Conservation (phyloP, 768 basidiomycete species). For the Boletus bicolor region DNA sequence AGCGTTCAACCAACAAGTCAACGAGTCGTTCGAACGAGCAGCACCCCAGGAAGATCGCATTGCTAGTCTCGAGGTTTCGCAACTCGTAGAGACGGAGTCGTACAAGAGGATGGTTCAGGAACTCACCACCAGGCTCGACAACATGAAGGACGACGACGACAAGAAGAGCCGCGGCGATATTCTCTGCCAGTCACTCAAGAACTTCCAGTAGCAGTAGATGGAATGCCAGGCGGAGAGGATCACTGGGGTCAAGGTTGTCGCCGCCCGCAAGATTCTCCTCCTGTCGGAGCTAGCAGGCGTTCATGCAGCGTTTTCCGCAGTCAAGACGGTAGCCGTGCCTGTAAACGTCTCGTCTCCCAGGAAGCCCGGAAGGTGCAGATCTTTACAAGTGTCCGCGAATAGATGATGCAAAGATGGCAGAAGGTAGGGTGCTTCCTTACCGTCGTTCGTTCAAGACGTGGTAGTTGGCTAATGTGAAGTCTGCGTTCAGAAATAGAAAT, state of each 20-base stretch:
- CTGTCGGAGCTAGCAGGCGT: slow-evolving; percentile 3
- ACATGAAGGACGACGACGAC: not conserved
- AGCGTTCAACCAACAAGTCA: slow-evolving; percentile 1
- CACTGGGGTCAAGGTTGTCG: slow-evolving; percentile 8
- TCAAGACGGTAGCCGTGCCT: slow-evolving; percentile 5
- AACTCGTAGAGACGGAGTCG: not conserved
- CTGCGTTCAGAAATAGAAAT: not conserved
- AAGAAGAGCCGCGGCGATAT: slow-evolving; percentile 1
- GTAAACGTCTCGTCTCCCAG: not conserved
- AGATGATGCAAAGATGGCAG: not conserved
- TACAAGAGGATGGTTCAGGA: slow-evolving; percentile 1
- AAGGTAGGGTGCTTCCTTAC: slow-evolving; percentile 1
- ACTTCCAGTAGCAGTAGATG: not conserved
- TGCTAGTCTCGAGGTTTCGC: not conserved
- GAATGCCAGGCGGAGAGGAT: slow-evolving; percentile 6
- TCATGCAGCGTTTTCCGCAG: not conserved
- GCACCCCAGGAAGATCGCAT: slow-evolving; percentile 12
- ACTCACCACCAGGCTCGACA: slow-evolving; percentile 7
- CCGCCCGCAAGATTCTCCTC: slow-evolving; percentile 11
- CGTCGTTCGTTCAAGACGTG: not conserved
- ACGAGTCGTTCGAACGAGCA: slow-evolving; percentile 1
- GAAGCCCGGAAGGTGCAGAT: too few relatives aligned
- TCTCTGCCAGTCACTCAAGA: not conserved
- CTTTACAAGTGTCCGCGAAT: not conserved
- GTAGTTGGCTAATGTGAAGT: not conserved